These are phyloP conservation scores for Termitomyces sp. DNA, from an alignment of 768 basidiomycete genomes.

Conservation along the genomic window DNA sequence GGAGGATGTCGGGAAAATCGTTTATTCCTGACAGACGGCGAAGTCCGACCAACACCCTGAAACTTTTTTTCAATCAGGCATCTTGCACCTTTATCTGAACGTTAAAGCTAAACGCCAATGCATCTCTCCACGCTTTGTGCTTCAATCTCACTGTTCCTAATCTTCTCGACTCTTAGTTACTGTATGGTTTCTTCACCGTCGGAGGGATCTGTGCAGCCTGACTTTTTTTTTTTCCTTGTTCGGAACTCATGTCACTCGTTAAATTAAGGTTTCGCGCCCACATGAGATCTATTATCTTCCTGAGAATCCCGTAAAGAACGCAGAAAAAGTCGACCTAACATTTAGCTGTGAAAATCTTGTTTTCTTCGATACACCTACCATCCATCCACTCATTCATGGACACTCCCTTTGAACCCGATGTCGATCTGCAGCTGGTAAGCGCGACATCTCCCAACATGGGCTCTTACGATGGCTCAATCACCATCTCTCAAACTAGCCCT, in stretches of 20 bases:
- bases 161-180: background rate
- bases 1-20: background rate
- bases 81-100: background rate
- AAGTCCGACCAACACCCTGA: background rate
- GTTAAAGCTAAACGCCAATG: background rate
- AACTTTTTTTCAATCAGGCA: background rate
- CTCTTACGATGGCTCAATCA: background rate
- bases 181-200: background rate
- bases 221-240: background rate
- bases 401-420: background rate
- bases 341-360: background rate
- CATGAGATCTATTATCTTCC: background rate
- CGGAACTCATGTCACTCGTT: background rate
- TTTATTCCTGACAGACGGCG: background rate
- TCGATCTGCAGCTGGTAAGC: no score
- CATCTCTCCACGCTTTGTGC: background rate
- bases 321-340: background rate
- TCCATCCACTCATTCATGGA: background rate
- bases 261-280: background rate
- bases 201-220: background rate
- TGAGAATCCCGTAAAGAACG: background rate
- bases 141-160: background rate
- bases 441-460: background rate
- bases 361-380: background rate
- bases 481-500: background rate